These are phyloP conservation scores for Brettanomyces naardenensis DNA, from an alignment of 805 yeast species.

Conservation along the genomic window DNA sequence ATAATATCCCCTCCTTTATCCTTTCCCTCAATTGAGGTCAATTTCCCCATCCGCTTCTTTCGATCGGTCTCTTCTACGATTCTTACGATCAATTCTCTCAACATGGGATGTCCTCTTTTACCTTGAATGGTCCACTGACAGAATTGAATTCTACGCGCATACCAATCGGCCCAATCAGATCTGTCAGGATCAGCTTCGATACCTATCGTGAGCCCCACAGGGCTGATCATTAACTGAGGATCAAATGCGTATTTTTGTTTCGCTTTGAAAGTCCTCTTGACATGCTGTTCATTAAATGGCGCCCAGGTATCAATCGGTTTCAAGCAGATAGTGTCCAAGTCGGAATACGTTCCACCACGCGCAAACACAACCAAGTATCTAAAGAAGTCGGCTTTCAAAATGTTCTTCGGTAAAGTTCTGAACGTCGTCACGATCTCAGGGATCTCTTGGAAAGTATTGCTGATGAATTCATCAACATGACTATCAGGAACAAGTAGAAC, in stretches of 20 bases:
- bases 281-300: conserved; percentile 32
- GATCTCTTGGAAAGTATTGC: conserved; percentile 52
- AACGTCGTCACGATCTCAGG: conserved; percentile 78
- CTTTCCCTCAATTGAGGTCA: conserved; percentile 43
- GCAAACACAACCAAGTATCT: conserved; percentile 82
- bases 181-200: conserved; percentile 97
- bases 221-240: conserved; percentile 6
- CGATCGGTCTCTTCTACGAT: conserved; percentile 70
- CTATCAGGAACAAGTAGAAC: conserved; percentile 70
- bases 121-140: conserved; percentile 96
- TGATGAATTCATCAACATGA: conserved; percentile 43
- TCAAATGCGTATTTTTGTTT: background rate
- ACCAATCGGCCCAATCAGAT: conserved; percentile 90
- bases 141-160: conserved; percentile 86
- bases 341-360: conserved; percentile 89
- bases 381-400: conserved; percentile 89
- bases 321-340: conserved; percentile 75
- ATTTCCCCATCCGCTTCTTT: conserved; percentile 37
- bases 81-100: conserved; percentile 69
- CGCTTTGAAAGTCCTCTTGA: conserved; percentile 2
- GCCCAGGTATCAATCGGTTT: conserved; percentile 74
- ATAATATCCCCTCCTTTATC: conserved; percentile 71
- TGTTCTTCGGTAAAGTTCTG: conserved; percentile 65
- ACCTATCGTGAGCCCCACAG: conserved; percentile 79
- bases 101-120: conserved; percentile 84